Conservation (phyloP, 2,329 filamentous ascomycete genomes). For the Alternaria gaisen region DNA sequence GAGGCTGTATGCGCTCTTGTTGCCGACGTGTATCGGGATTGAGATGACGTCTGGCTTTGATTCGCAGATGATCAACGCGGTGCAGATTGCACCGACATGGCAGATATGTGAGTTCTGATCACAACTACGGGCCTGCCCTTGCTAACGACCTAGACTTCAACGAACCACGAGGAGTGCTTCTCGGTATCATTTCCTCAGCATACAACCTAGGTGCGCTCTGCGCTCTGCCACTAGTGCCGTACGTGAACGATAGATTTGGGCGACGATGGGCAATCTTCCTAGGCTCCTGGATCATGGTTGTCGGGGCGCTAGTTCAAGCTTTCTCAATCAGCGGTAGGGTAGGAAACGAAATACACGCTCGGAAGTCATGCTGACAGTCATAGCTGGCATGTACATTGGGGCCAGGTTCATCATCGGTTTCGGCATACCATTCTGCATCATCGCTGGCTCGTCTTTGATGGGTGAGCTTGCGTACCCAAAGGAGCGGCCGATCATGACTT, state of each 20-base stretch:
- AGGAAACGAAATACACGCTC: not conserved
- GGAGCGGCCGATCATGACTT: conserved; percentile 70
- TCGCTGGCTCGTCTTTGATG: conserved; percentile 69
- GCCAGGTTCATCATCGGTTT: conserved; percentile 71
- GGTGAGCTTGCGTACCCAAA: conserved; percentile 73
- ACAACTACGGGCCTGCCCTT: not conserved
- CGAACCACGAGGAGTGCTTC: conserved; percentile 47
- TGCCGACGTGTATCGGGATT: conserved; percentile 46
- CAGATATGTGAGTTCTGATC: conserved; percentile 29
- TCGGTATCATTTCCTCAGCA: conserved; percentile 56
- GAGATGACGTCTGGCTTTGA: conserved; percentile 48
- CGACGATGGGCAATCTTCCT: conserved; percentile 52
- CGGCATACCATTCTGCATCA: conserved; percentile 70
- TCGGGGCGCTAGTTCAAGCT: conserved; percentile 48
- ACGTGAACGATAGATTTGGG: conserved; percentile 55
- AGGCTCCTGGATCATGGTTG: conserved; percentile 56
- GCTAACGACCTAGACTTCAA: conserved; percentile 31
- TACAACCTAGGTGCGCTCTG: conserved; percentile 53
- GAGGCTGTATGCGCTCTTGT: conserved; percentile 46
- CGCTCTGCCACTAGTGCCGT: conserved; percentile 46
- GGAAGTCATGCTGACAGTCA: conserved; percentile 4
- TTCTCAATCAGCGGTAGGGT: conserved; percentile 32
- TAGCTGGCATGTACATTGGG: conserved; percentile 61
- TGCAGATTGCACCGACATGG: conserved; percentile 42
- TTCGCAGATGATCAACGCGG: conserved; percentile 46